phyloP scores from a whole-genome alignment of 2,329 filamentous ascomycete species.

The Amesomyces nigricolor region DNA sequence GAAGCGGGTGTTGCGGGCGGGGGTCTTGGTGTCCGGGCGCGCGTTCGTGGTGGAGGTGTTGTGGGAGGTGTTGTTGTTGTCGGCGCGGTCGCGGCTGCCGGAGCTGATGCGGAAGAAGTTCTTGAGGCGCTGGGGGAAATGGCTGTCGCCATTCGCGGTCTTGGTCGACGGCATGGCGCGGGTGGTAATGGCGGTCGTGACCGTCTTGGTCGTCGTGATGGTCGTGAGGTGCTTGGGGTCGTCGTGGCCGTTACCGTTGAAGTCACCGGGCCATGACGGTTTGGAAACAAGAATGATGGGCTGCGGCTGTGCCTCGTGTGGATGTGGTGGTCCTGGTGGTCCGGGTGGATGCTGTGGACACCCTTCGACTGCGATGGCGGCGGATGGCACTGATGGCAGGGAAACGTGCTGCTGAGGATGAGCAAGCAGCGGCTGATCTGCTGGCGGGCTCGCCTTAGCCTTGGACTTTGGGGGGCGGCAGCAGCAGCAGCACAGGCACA shows the following conservation, averaged over 20 bases:
- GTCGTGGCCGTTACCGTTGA: too few relatives aligned
- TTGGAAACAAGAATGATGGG: slow-evolving; percentile 9
- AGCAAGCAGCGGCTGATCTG: slow-evolving; percentile 5
- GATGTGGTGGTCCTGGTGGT: not conserved
- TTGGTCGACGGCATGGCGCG: slow-evolving; percentile 48
- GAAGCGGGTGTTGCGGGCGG: slow-evolving; percentile 80
- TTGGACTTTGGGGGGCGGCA: slow-evolving; percentile 7
- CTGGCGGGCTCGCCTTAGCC: not conserved
- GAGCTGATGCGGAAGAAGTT: slow-evolving; percentile 65
- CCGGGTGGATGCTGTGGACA: slow-evolving; percentile 3
- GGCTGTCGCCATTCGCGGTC: slow-evolving; percentile 48
- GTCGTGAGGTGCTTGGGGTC: slow-evolving; percentile 23
- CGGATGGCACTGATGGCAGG: slow-evolving; percentile 11
- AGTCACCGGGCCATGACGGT: slow-evolving; percentile 23
- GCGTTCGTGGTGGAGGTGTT: slow-evolving; percentile 15
- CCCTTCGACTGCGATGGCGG: not conserved
- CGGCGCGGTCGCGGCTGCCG: slow-evolving; percentile 31
- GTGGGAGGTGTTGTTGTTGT: slow-evolving; percentile 21
- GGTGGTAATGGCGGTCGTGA: slow-evolving; percentile 14
- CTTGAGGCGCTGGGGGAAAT: slow-evolving; percentile 63
- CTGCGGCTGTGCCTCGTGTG: slow-evolving; percentile 6
- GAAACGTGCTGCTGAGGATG: slow-evolving; percentile 3
- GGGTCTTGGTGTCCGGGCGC: slow-evolving; percentile 58
- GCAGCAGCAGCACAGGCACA: slow-evolving; percentile 2
- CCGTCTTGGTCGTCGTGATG: slow-evolving; percentile 15